Evolutionary conservation across 2,329 filamentous ascomycete species (phyloP).

Genomic region (Neofusicoccum sp.): DNA sequence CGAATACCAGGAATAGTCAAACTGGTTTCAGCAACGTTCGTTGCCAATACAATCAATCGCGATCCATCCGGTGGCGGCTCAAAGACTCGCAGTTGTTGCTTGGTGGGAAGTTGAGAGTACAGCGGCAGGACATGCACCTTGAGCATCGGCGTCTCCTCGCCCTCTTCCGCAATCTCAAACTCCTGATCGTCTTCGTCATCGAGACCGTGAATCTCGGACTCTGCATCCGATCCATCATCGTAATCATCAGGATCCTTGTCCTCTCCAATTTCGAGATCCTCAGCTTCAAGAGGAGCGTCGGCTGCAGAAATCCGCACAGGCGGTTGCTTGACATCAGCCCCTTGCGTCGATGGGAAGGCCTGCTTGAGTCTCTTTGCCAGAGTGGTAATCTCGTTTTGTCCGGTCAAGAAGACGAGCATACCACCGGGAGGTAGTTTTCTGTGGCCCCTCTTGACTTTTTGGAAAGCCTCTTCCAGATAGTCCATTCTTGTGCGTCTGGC

Average conservation of each 20-base stretch:
- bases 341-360: constrained; percentile 57
- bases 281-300: constrained; percentile 76
- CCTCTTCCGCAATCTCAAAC: constrained; percentile 62
- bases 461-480: constrained; percentile 86
- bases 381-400: constrained; percentile 84
- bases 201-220: constrained; percentile 60
- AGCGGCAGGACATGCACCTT: constrained; percentile 88
- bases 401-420: constrained; percentile 91
- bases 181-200: constrained; percentile 60
- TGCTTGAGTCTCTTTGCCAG: constrained; percentile 77
- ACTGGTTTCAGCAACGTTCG: constrained; percentile 96
- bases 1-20: constrained; percentile 92
- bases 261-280: constrained; percentile 79
- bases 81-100: constrained; percentile 88
- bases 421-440: constrained; percentile 85
- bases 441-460: constrained; percentile 84
- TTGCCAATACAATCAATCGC: constrained; percentile 83
- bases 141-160: constrained; percentile 65
- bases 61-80: constrained; percentile 78
- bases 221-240: constrained; percentile 51
- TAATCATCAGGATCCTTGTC: constrained; percentile 41
- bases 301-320: constrained; percentile 73
- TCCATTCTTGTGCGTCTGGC: constrained; percentile 77
- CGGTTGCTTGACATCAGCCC: constrained; percentile 51
- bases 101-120: constrained; percentile 87